These are phyloP conservation scores for Pseudonectria foliicola DNA, from an alignment of 2,329 filamentous ascomycete genomes.

Conservation along the genomic window DNA sequence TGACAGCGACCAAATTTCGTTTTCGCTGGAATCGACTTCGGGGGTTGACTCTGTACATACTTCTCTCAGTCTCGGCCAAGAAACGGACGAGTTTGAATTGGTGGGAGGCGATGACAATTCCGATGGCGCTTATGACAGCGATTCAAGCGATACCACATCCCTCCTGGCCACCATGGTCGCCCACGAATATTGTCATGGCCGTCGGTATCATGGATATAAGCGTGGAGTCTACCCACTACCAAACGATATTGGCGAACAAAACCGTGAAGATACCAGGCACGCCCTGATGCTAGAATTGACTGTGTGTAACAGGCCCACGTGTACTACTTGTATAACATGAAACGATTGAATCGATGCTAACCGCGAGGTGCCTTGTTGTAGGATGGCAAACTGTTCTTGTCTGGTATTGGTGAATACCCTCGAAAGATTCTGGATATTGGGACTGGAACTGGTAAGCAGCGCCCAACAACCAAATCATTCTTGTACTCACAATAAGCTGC, in stretches of 20 bases:
- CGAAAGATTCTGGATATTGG: slow-evolving; percentile 41
- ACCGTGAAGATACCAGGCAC: slow-evolving; percentile 39
- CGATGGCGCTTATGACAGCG: slow-evolving; percentile 14
- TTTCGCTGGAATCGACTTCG: slow-evolving; percentile 24
- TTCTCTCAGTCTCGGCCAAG: slow-evolving; percentile 22
- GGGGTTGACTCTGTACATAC: slow-evolving; percentile 18
- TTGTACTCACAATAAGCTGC: slow-evolving; percentile 4
- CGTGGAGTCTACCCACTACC: slow-evolving; percentile 39
- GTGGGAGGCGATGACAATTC: slow-evolving; percentile 16
- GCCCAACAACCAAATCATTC: not conserved
- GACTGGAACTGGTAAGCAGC: slow-evolving; percentile 38
- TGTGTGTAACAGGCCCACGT: slow-evolving; percentile 14
- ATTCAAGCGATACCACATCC: slow-evolving; percentile 26
- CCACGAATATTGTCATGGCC: slow-evolving; percentile 27
- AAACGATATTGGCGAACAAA: slow-evolving; percentile 39
- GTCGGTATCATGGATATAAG: slow-evolving; percentile 37
- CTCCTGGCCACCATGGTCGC: slow-evolving; percentile 27
- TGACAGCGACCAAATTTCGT: slow-evolving; percentile 20
- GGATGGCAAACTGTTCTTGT: slow-evolving; percentile 32
- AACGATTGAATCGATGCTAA: slow-evolving; percentile 2
- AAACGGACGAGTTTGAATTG: slow-evolving; percentile 24
- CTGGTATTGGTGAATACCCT: slow-evolving; percentile 32
- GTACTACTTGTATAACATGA: not conserved
- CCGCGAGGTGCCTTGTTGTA: slow-evolving; percentile 7
- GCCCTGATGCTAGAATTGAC: slow-evolving; percentile 37